Evolutionary conservation across 2,329 filamentous ascomycete species (phyloP), one percentile per base, ranked within the genome.

Genomic region (Pseudofabraea citricarpa): DNA sequence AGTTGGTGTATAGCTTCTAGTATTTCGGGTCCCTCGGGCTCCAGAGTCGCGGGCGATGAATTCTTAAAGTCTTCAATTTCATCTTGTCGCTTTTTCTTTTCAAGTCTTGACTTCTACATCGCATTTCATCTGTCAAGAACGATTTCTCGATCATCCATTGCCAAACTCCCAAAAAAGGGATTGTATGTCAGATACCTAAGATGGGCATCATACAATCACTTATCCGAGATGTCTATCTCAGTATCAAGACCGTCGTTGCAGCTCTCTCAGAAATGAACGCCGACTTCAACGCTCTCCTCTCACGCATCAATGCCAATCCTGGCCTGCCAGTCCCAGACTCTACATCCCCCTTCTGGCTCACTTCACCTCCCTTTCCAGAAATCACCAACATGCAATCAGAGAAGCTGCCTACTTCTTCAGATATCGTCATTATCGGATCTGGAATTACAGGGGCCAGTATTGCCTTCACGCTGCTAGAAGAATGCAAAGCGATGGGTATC

Each of bases 371-470:
- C 0, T 68, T 65, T 53, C 67, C 68, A 4, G 58, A 65, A 16
- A 61, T 74, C 9, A 61, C 64, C 38, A 49, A 66, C 37, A 53
- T 58, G 2, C 58, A 59, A 23, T 64, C 61, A 3, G 48, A 56
- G 2, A 45, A 48, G 2, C 53, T 74, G 6, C 68, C 70, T 0
- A 35, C 52, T 2, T 54, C 61, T 6, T 68, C 66, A 5, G 75
- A 79, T 44, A 57, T 76, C 2, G 67, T 73, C 15, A 67, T 79
- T 31, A 70, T 79, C 48, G 74, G 76, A 18, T 77, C 73, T 26
- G 77, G 76, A 2, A 77, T 79, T 46, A 71, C 74, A 2, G 73
- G 67, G 8, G 67, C 64, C 3, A 63, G 64, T 16, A 56, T 69
- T 13, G 68, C 66, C 3, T 54, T 64, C 16, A 60, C 63, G 3